Evolutionary conservation across 768 basidiomycete genomes (phyloP).

Genomic region (Xanthoconium purpureum): DNA sequence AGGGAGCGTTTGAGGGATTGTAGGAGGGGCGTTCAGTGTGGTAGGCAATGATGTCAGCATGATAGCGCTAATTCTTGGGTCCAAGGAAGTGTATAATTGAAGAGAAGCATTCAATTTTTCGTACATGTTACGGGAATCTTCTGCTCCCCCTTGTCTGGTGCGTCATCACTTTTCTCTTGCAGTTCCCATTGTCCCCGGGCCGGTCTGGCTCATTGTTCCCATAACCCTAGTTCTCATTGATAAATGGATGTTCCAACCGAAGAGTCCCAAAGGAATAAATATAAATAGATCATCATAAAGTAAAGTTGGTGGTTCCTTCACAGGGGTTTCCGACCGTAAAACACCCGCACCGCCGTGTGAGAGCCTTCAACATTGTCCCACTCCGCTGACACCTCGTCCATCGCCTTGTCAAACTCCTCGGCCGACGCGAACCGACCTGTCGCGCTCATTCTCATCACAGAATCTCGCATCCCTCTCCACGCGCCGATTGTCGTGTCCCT

Average conservation of each 20-base stretch:
- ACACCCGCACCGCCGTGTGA: not conserved
- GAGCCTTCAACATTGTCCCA: slow-evolving; percentile 24
- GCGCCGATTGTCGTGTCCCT: slow-evolving; percentile 16
- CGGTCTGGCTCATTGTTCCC: not conserved
- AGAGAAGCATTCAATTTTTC: not conserved
- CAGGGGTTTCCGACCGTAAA: slow-evolving; percentile 17
- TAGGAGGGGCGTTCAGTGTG: slow-evolving; percentile 7
- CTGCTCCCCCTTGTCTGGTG: not conserved
- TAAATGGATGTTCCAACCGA: not conserved
- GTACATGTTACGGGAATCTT: not conserved
- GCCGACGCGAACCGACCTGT: slow-evolving; percentile 13
- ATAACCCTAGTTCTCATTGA: not conserved
- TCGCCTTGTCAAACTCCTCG: slow-evolving; percentile 18
- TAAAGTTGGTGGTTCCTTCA: not conserved
- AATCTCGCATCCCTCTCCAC: slow-evolving; percentile 23
- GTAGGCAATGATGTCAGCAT: not conserved
- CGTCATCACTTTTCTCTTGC: not conserved
- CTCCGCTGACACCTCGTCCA: slow-evolving; percentile 21
- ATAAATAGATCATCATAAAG: no score
- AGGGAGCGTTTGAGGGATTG: slow-evolving; percentile 52
- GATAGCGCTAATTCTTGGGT: not conserved
- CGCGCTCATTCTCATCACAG: slow-evolving; percentile 19
- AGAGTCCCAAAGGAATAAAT: not conserved
- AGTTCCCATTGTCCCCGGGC: not conserved
- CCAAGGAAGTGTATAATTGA: not conserved